Conservation (phyloP, 805 yeast species). For the Teunomyces panamensis region DNA sequence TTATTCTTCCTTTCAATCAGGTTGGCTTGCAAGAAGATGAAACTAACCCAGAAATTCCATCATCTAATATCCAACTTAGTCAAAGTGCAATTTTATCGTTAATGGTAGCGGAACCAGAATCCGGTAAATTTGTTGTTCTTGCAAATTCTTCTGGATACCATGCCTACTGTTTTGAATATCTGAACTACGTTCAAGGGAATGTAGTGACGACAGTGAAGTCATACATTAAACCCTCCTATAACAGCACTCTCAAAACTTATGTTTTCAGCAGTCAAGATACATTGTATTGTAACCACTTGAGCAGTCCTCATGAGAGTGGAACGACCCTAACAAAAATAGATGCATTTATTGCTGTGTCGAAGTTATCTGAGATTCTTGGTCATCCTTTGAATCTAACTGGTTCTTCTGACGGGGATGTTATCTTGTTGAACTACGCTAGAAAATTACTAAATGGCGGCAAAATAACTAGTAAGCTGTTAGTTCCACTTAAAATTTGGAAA, state of each 20-base stretch:
- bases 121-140: conserved; percentile 19
- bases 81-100: conserved; percentile 31
- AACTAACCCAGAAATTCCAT: conserved; percentile 24
- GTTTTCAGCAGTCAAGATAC: conserved; percentile 28
- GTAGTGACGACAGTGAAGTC: conserved; percentile 23
- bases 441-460: conserved; percentile 34
- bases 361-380: conserved; percentile 28
- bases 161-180: conserved; percentile 21
- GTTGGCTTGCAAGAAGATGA: conserved; percentile 5
- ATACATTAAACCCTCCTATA: conserved; percentile 26
- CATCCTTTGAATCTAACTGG: conserved; percentile 39
- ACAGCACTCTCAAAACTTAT: conserved; percentile 23
- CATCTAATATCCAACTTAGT: conserved; percentile 28
- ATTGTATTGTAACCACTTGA: conserved; percentile 25
- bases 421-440: conserved; percentile 36
- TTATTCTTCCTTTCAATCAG: conserved; percentile 33
- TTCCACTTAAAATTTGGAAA: conserved; percentile 40
- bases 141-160: conserved; percentile 31
- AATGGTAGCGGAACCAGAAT: conserved; percentile 22
- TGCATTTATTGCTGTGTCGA: conserved; percentile 26
- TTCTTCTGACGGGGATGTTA: conserved; percentile 34
- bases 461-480: conserved; percentile 34
- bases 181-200: conserved; percentile 27
- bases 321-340: conserved; percentile 30
- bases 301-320: conserved; percentile 35